Evolutionary conservation across 2,329 filamentous ascomycete species (phyloP).

Genomic region (Chrysoporthe cubensis): DNA sequence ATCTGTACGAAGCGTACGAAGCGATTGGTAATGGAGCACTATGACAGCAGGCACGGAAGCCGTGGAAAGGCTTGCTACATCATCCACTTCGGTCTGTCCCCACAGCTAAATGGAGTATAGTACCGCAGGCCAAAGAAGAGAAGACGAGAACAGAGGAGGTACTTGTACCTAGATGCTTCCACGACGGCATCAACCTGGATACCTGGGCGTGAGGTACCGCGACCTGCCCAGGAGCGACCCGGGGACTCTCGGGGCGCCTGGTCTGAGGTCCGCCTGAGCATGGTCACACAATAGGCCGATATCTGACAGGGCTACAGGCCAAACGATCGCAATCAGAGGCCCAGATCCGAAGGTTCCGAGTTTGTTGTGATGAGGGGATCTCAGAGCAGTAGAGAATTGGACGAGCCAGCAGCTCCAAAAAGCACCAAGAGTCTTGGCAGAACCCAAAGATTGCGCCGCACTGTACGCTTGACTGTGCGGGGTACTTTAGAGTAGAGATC

Average conservation of each 20-base stretch:
- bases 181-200: constrained; percentile 1
- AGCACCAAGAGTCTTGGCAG: constrained; percentile 1
- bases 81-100: not conserved
- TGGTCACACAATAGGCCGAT: constrained; percentile 3
- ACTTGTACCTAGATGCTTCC: not conserved
- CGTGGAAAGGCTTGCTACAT: not conserved
- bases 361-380: not conserved
- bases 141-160: not conserved
- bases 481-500: not conserved
- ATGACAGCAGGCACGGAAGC: not conserved
- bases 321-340: not conserved
- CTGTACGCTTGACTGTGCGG: constrained; percentile 9
- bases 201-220: constrained; percentile 9
- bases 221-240: not conserved
- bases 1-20: not conserved
- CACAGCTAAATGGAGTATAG: constrained; percentile 7
- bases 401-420: not conserved
- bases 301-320: not conserved
- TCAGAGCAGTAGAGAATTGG: not conserved
- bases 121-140: not conserved
- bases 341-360: constrained; percentile 18
- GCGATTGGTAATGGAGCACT: not conserved
- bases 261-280: not conserved
- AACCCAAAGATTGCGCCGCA: not conserved
- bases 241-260: not conserved